These are phyloP conservation scores for Aspergillus sclerotiicarbonarius DNA, from an alignment of 495 filamentous ascomycete genomes.

Conservation along the genomic window DNA sequence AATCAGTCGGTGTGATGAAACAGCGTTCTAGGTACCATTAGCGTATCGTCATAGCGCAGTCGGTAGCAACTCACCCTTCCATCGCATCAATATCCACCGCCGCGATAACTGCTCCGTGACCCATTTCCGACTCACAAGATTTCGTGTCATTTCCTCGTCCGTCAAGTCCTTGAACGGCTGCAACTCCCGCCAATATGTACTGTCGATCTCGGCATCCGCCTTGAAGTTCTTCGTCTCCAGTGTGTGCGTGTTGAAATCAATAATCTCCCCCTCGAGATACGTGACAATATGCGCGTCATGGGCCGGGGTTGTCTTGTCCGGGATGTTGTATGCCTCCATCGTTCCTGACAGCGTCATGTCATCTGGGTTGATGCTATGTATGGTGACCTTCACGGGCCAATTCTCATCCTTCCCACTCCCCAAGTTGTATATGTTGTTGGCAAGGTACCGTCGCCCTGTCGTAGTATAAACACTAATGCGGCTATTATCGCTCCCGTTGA, in stretches of 20 bases:
- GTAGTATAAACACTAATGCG: conserved; percentile 34
- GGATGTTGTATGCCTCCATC: conserved; percentile 80
- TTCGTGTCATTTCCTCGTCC: conserved; percentile 58
- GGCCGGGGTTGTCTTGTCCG: conserved; percentile 50
- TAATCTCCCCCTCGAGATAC: conserved; percentile 74
- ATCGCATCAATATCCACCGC: conserved; percentile 73
- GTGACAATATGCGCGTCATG: conserved; percentile 66
- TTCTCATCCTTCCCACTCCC: conserved; percentile 49
- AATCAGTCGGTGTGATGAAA: conserved; percentile 62
- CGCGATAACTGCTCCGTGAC: conserved; percentile 50
- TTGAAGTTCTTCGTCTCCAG: conserved; percentile 68
- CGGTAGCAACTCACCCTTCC: conserved; percentile 73
- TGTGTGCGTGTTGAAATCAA: conserved; percentile 68
- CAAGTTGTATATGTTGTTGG: conserved; percentile 31
- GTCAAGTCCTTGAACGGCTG: conserved; percentile 60
- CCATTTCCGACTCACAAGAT: conserved; percentile 58
- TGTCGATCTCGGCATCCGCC: conserved; percentile 59
- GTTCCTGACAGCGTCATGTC: conserved; percentile 68
- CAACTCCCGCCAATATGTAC: conserved; percentile 69
- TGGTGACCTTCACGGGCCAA: conserved; percentile 72
- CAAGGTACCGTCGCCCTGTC: conserved; percentile 37
- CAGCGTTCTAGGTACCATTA: conserved; percentile 55
- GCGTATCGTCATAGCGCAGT: no score
- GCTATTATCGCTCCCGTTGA: conserved; percentile 35
- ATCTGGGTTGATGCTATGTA: conserved; percentile 63